Base-by-base conservation (phyloP, 495 filamentous ascomycete genomes). In the Daldinia childiae region DNA sequence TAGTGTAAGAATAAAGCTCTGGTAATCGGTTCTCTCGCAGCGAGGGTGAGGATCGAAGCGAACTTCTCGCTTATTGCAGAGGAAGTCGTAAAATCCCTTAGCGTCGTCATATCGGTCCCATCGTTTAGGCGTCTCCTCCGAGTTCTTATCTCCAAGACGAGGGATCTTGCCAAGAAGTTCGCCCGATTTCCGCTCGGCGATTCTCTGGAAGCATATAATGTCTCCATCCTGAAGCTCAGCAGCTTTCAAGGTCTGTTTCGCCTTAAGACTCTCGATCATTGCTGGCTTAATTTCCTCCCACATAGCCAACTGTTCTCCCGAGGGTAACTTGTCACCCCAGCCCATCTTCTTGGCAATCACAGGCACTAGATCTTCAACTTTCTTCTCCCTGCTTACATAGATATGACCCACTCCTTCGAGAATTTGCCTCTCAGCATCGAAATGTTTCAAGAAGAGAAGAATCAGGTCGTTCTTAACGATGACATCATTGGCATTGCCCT, bases 211-310 rank as follows among this genome's bases (percentile, higher is more conserved):
- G 71, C 94, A 97, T 32, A 99, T 88, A 72, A 99, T 97, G 77
- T 99, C 95, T 43, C 95, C 95, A 76, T 98, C 94, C 75, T 98
- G 95, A 45, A 99, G 92, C 78, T 99, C 95, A 2, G 95, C 93
- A 59, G 92, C 89, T 54, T 92, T 90, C 64, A 99, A 87, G 0
- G 93, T 91, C 74, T 92, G 87, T 78, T 97, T 98, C 0, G 90
- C 89, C 77, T 97, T 98, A 85, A 98, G 93, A 12, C 87, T 83
- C 71, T 99, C 95, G 73, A 99, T 97, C 94, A 98, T 98, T 56
- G 87, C 90, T 39, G 94, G 93, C 78, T 98, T 98, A 81, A 99
- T 98, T 79, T 99, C 95, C 86, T 98, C 95, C 79, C 87, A 97
- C n/a, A 98, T 85, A 52, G 84, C 78, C 52, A 91, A 83, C 65